Percentiles rank a stretch among this genome's conserved stretches.
phyloP scores from a whole-genome alignment of 176 grass and related monocot species.

The Zoysia japonica region DNA sequence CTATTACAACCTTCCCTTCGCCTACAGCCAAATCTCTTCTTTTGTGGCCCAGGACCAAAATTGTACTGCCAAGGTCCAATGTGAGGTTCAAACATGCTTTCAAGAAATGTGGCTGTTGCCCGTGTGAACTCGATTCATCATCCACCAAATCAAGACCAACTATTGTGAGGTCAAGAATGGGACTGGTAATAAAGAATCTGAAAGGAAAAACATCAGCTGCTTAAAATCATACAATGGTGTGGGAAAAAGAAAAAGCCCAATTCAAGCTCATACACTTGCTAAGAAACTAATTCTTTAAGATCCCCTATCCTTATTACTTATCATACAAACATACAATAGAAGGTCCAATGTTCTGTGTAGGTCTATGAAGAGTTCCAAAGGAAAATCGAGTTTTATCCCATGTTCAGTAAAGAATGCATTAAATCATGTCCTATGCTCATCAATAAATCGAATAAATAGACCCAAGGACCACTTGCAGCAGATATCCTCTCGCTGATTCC shows the following conservation, averaged over 20 bases:
- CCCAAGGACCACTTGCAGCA: slow-evolving; percentile 51
- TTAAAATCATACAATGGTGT: slow-evolving; percentile 30
- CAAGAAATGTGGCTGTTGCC: slow-evolving; percentile 65
- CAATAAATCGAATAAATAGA: slow-evolving; percentile 45
- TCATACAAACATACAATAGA: neutral
- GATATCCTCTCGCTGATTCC: slow-evolving; percentile 33
- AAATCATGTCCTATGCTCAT: slow-evolving; percentile 41
- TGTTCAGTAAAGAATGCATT: slow-evolving; percentile 39
- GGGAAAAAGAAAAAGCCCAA: slow-evolving; percentile 20
- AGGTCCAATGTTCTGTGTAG: neutral
- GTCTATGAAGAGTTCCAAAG: slow-evolving; percentile 15
- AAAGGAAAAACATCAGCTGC: slow-evolving; percentile 10
- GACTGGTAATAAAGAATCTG: slow-evolving; percentile 94
- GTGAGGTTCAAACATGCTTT: slow-evolving; percentile 83
- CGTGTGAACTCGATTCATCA: slow-evolving; percentile 52
- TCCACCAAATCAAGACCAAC: slow-evolving; percentile 68
- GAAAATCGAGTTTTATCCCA: slow-evolving; percentile 38
- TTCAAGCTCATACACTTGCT: neutral
- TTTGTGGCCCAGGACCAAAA: slow-evolving; percentile 75
- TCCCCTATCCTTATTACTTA: neutral
- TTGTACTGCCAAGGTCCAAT: slow-evolving; percentile 76
- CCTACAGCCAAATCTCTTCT: slow-evolving; percentile 64
- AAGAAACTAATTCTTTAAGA: slow-evolving; percentile 6
- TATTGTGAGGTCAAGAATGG: slow-evolving; percentile 90
- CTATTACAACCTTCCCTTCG: slow-evolving; percentile 83